phyloP scores from a whole-genome alignment of 371 early-diverging fungal species.

The Phascolomyces articulosus region DNA sequence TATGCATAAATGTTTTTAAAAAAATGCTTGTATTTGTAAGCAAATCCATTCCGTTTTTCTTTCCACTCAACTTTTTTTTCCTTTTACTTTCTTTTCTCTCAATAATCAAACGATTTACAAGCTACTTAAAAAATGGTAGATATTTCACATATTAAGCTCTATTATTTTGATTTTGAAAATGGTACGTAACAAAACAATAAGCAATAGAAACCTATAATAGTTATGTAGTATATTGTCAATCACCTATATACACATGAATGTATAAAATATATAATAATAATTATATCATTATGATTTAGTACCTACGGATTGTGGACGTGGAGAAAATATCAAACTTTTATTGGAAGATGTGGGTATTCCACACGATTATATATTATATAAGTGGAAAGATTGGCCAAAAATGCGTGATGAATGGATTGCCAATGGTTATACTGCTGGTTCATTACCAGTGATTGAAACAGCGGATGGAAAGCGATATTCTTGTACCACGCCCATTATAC shows the following conservation, averaged over 20 bases:
- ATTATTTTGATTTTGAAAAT: constrained; percentile 1
- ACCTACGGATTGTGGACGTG: constrained; percentile 1
- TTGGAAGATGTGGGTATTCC: background rate
- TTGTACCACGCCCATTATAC: background rate
- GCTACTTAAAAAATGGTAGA: background rate
- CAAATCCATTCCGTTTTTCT: too few species aligned
- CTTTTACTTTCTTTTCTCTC: background rate
- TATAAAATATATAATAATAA: too few species aligned
- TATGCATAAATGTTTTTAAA: too few species aligned
- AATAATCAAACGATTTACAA: background rate
- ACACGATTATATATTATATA: background rate
- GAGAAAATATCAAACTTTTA: background rate
- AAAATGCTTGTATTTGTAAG: too few species aligned
- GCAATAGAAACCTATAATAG: too few species aligned
- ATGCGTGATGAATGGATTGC: background rate
- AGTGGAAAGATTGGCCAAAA: background rate
- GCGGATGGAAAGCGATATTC: background rate
- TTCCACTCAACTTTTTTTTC: too few species aligned
- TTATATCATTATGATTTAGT: background rate
- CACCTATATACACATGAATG: too few species aligned
- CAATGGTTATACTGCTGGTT: background rate
- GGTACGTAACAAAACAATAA: too few species aligned
- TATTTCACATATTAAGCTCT: background rate
- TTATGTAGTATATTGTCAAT: background rate
- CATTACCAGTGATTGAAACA: background rate